A percentile compares a stretch with the other conserved stretches of the same genome.
Conservation (phyloP, 208 protist species). For the Leishmania gerbilli region DNA sequence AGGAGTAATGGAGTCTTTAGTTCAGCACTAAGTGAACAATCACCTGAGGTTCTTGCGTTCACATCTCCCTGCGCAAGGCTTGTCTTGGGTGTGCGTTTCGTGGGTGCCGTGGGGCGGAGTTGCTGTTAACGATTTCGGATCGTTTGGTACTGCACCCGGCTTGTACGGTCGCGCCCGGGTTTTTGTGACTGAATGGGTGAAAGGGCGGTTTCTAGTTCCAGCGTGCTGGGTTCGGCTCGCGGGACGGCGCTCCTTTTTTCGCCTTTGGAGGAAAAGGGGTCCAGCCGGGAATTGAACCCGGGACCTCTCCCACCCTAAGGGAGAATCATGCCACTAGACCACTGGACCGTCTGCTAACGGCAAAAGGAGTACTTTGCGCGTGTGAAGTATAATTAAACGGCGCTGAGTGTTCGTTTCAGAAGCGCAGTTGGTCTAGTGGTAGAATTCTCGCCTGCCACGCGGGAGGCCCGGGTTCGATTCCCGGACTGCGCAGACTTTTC, state of each 20-base stretch:
- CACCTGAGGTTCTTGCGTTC: constrained; percentile 92
- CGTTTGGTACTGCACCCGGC: not conserved
- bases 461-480: constrained; percentile 88
- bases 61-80: constrained; percentile 92
- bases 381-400: no score
- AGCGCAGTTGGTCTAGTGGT: constrained; percentile 89
- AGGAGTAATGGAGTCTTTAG: constrained; percentile 65
- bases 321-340: constrained; percentile 94
- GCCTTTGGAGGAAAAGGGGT: constrained; percentile 45
- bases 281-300: constrained; percentile 86
- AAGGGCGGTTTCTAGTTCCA: not conserved
- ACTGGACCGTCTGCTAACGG: constrained; percentile 56
- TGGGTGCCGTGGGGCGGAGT: no score
- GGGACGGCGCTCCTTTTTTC: not conserved
- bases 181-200: not conserved
- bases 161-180: no score
- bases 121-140: no score
- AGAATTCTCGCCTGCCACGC: constrained; percentile 89
- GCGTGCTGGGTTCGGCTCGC: not conserved
- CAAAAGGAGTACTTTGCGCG: no score
- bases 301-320: constrained; percentile 93
- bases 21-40: constrained; percentile 84
- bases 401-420: no score
- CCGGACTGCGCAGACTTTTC: constrained; percentile 77
- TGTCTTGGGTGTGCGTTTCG: not conserved